Evolutionary conservation across 345 rosid genomes (phyloP).

Genomic region (Citrus hindsii): DNA sequence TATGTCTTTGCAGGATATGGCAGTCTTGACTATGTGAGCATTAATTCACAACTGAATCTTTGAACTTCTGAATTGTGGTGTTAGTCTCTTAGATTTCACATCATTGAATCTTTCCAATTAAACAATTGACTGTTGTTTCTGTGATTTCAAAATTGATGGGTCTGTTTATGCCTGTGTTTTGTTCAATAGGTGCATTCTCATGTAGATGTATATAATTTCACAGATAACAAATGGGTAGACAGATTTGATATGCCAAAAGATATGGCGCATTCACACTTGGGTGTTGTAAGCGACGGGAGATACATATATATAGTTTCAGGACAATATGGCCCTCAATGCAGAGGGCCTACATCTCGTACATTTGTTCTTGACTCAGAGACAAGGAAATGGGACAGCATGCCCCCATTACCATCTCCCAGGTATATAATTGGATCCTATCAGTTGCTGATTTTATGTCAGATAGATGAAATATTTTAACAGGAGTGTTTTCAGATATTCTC

Average conservation of each 20-base stretch:
- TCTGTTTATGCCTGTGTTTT: background rate
- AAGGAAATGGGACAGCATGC: slow-evolving; percentile 54
- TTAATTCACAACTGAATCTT: background rate
- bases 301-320: slow-evolving; percentile 69
- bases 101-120: background rate
- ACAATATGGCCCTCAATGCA: slow-evolving; percentile 79
- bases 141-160: background rate
- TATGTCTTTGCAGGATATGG: slow-evolving; percentile 75
- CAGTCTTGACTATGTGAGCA: slow-evolving; percentile 55
- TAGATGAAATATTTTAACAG: slow-evolving; percentile 5
- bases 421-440: slow-evolving; percentile 11
- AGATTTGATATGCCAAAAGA: slow-evolving; percentile 60
- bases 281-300: slow-evolving; percentile 70
- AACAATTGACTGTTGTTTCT: background rate
- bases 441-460: background rate
- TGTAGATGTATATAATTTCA: slow-evolving; percentile 74
- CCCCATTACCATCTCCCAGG: slow-evolving; percentile 74
- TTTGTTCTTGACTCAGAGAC: slow-evolving; percentile 60
- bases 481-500: slow-evolving; percentile 63
- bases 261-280: slow-evolving; percentile 86
- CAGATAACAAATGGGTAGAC: slow-evolving; percentile 55
- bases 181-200: slow-evolving; percentile 71
- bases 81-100: background rate
- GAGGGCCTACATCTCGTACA: slow-evolving; percentile 52
- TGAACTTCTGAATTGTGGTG: background rate